These are phyloP conservation scores for Tremella yokohamensis DNA, from an alignment of 768 basidiomycete genomes.

Conservation along the genomic window DNA sequence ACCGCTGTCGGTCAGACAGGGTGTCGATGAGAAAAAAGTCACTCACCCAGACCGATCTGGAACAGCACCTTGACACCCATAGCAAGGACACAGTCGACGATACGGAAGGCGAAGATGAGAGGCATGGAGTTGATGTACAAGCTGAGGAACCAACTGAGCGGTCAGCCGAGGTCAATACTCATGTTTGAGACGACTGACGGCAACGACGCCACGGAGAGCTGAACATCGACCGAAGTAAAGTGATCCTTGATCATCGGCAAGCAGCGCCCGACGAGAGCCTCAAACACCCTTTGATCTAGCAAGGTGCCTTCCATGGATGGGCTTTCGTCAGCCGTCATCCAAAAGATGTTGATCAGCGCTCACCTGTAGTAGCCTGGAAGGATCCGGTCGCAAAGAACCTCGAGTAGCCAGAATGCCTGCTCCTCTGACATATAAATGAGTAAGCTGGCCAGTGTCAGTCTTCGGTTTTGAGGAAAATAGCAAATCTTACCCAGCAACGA, in stretches of 20 bases:
- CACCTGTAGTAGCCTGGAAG: conserved; percentile 97
- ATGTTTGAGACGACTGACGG: conserved; percentile 53
- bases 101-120: conserved; percentile 94
- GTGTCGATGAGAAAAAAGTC: not conserved
- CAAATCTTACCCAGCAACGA: conserved; percentile 61
- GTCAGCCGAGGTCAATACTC: conserved; percentile 7
- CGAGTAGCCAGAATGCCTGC: conserved; percentile 94
- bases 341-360: conserved; percentile 33
- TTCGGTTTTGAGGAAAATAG: not conserved
- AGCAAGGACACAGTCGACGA: conserved; percentile 95
- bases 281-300: conserved; percentile 97
- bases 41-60: conserved; percentile 69
- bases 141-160: conserved; percentile 79
- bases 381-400: conserved; percentile 88
- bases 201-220: conserved; percentile 90
- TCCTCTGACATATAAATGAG: conserved; percentile 91
- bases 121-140: conserved; percentile 64
- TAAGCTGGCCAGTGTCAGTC: conserved; percentile 19
- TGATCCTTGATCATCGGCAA: conserved; percentile 92
- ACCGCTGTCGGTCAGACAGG: conserved; percentile 61
- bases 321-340: conserved; percentile 52
- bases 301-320: conserved; percentile 98
- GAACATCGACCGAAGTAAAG: conserved; percentile 85
- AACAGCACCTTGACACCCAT: conserved; percentile 99
- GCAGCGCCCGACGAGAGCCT: conserved; percentile 81